Conservation (phyloP, 345 rosid species). For the Erucastrum elatum region DNA sequence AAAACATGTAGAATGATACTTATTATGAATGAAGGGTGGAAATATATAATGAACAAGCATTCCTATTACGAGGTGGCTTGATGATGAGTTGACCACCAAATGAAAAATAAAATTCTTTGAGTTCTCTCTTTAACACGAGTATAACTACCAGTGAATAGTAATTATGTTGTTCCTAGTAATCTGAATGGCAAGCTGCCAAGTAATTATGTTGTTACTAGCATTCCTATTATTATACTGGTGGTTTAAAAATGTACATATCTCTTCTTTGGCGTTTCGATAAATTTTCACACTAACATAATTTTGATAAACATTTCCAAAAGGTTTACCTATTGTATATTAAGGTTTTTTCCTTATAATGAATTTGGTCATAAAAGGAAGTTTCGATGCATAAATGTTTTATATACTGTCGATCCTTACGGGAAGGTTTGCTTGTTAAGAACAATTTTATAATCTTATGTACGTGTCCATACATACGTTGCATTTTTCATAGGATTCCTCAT, state of each 20-base stretch:
- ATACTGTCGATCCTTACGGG: background rate
- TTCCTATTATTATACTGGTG: background rate
- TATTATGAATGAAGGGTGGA: no score
- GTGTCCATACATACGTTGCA: conserved; percentile 18
- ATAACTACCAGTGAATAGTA: background rate
- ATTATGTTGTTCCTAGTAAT: background rate
- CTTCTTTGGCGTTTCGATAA: background rate
- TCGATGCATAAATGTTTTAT: background rate
- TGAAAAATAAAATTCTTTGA: background rate
- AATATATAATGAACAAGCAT: background rate
- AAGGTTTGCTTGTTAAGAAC: background rate
- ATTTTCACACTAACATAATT: background rate
- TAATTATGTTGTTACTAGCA: background rate
- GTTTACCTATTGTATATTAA: background rate
- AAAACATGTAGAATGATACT: no score
- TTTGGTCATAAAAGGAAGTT: background rate
- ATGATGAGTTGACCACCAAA: background rate
- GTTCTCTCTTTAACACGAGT: background rate
- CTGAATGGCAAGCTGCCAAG: conserved; percentile 1
- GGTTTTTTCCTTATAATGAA: background rate
- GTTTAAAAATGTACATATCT: background rate
- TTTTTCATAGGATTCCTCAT: conserved; percentile 33
- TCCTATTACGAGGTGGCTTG: background rate
- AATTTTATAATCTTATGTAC: background rate
- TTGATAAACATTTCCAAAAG: background rate